Evolutionary conservation across 129 eudicot genomes (phyloP).

Genomic region (Saposhnikovia divaricata): DNA sequence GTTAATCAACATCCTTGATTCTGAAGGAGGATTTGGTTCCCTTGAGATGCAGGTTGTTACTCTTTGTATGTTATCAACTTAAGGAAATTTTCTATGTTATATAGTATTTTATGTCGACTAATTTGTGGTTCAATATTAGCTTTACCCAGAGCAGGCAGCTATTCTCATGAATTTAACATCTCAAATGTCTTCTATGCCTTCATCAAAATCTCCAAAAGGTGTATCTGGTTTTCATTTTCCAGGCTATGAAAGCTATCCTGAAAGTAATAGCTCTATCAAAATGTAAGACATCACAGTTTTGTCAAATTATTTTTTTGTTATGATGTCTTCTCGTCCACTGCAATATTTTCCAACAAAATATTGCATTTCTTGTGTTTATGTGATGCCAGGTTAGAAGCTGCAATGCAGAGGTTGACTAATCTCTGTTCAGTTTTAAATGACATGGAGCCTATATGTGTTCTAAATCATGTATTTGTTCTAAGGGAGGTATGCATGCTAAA

Average conservation of each 20-base stretch:
- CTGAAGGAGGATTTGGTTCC: constrained; percentile 99
- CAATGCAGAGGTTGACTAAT: constrained; percentile 98
- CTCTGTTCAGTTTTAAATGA: constrained; percentile 94
- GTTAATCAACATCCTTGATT: constrained; percentile 87
- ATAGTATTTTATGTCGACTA: constrained; percentile 17
- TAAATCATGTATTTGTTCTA: constrained; percentile 91
- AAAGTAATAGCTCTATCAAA: constrained; percentile 69
- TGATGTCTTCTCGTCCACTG: not conserved
- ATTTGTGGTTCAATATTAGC: constrained; percentile 42
- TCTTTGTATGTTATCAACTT: constrained; percentile 13
- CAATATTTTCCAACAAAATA: not conserved
- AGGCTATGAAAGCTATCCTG: constrained; percentile 97
- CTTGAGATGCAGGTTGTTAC: constrained; percentile 87
- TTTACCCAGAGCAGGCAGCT: constrained; percentile 98
- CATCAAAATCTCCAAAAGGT: constrained; percentile 75
- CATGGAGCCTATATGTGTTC: constrained; percentile 99
- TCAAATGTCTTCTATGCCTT: constrained; percentile 49
- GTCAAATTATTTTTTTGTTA: not conserved
- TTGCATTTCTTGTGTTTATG: constrained; percentile 10
- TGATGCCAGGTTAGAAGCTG: constrained; percentile 93
- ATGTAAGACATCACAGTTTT: constrained; percentile 42
- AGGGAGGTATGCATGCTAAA: constrained; percentile 64
- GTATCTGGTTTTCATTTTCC: constrained; percentile 74
- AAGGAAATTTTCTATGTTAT: not conserved
- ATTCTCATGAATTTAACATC: constrained; percentile 80